These are phyloP conservation scores for Osmozyma mogii DNA, from an alignment of 805 yeast species.

Conservation along the genomic window DNA sequence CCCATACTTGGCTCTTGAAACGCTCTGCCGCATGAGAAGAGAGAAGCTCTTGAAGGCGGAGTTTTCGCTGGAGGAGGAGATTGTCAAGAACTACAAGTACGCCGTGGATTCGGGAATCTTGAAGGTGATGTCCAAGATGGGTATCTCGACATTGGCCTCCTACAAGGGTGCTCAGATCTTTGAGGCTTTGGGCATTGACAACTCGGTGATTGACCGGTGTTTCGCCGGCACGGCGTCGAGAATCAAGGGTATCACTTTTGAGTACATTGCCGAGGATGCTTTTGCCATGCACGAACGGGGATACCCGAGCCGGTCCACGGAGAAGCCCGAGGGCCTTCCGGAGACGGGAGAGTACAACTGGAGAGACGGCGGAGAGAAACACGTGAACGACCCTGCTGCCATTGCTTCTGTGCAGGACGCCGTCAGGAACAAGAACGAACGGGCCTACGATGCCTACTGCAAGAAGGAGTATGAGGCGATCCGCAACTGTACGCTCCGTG, in stretches of 20 bases:
- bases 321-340: conserved; percentile 69
- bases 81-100: conserved; percentile 71
- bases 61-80: conserved; percentile 47
- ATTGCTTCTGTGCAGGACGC: conserved; percentile 96
- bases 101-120: conserved; percentile 87
- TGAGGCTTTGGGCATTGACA: conserved; percentile 93
- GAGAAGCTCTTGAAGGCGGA: conserved; percentile 62
- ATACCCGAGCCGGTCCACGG: conserved; percentile 67
- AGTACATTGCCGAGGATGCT: conserved; percentile 94
- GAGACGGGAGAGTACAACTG: conserved; percentile 97
- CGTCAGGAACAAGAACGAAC: conserved; percentile 93
- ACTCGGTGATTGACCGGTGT: conserved; percentile 90
- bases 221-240: conserved; percentile 97
- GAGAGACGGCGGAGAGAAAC: conserved; percentile 98
- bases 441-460: conserved; percentile 84
- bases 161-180: conserved; percentile 98
- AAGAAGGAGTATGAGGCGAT: conserved; percentile 89
- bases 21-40: conserved; percentile 72
- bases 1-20: conserved; percentile 90
- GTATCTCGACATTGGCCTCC: conserved; percentile 96
- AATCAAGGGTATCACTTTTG: conserved; percentile 92
- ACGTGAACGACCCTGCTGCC: conserved; percentile 90
- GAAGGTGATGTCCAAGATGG: conserved; percentile 99
- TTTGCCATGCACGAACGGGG: conserved; percentile 90
- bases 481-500: conserved; percentile 88